Evolutionary conservation across 768 basidiomycete genomes (phyloP), one percentile per base, ranked within the genome.

Genomic region (Podaxis sp.): DNA sequence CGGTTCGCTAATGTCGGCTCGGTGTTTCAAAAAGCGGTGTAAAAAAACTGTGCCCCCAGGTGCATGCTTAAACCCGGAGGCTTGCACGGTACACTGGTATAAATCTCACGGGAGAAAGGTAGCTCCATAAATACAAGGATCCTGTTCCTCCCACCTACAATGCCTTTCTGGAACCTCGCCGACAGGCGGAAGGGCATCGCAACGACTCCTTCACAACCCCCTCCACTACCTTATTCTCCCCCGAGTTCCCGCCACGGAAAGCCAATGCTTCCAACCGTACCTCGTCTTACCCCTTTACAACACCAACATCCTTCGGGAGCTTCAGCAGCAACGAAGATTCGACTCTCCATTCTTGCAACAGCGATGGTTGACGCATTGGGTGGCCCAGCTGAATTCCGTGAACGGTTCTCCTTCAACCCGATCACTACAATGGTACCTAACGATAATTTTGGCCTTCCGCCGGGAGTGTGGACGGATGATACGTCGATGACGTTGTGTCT

Each of bases 401-500:
- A n/a, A 13, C 77, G 80, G 22, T 79, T 74, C 59, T 65, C 74
- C 11, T 80, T 79, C 68, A 66, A 71, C 6, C 69, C 78, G 49
- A 60, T 79, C 54, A 68, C 68, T 5, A 60, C 68, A 17, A 81
- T 80, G 78, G 64, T 64, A 4, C 75, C 75, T 15, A 82, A 80
- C 65, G 46, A 67, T 0, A 78, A 73, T 49, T 81, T 80, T 64
- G 53, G 51, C 22, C 69, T 77, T 12, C 70, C 70, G 0, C 65
- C 74, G 2, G 80, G 81, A 2, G 72, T 76, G 24, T 83, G 80
- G 80, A 81, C 80, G 9, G 81, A 82, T 68, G 80, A 82, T 64
- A 82, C 80, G 1, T 79, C 77, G 38, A 80, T 79, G 79, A 74
- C 75, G 22, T 75, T 83, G 3, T 80, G 78, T 59, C 73, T 83